Evolutionary conservation across 352 stramenopile genomes (phyloP), one percentile per base, ranked within the genome.

Genomic region (Proteromonas lacertae): DNA sequence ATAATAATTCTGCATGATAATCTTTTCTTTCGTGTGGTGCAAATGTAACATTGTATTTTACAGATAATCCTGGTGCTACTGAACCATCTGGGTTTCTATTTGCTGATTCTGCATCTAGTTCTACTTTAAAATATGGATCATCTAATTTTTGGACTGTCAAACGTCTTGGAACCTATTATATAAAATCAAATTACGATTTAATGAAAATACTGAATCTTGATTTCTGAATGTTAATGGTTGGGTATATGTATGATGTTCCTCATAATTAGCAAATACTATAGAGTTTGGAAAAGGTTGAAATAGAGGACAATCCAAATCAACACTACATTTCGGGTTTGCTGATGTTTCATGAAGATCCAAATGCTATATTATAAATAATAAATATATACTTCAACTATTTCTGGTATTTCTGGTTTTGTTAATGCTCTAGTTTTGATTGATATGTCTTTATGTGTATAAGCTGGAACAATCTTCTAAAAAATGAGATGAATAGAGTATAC

Each of bases 181-280:
- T 25, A 25, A 25, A 8, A 8, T 25, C 22, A 25, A 25, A 25
- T 25, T 8, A 25, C 3, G 8, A 8, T 25, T 8, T 3, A 25
- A 25, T 6, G 21, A 1, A 34, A 23, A 24, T 25, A 42, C 36
- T 5, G 25, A 48, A 35, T 57, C 49, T 40, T 70, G 74, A 57
- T 90, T 90, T 41, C 70, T 63, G 47, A 90, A 80, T 36, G 46
- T 66, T 9, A 89, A 51, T 34, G 71, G 79, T 37, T 73, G 55
- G 6, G 49, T 57, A 35, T 72, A 49, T 7, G 51, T 49, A 18
- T 75, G 46, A 46, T 87, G 90, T 2, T 72, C 64, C 28, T 60
- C 69, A 52, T 88, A 90, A 34, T 86, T 62, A 34, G 79, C 64
- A 45, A 90, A 89, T 50, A 70, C 66, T 32, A 90, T 52, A 25